Percentiles rank a stretch among this genome's conserved stretches.
These are phyloP conservation scores for Amphichorda felina DNA, from an alignment of 2,329 filamentous ascomycete genomes.

Conservation along the genomic window DNA sequence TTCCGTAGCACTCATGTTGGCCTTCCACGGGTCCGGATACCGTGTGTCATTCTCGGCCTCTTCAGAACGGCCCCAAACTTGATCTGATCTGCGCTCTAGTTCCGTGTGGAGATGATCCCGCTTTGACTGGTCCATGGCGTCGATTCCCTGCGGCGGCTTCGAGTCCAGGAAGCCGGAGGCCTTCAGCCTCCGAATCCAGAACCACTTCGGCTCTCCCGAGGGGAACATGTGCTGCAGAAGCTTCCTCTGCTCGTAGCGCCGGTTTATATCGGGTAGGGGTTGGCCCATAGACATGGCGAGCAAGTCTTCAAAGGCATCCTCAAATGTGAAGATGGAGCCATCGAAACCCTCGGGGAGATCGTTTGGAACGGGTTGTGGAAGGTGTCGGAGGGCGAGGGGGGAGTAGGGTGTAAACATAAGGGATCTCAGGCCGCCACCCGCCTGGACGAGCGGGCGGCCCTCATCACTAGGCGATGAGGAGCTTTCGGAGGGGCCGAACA, in stretches of 20 bases:
- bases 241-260: constrained; percentile 20
- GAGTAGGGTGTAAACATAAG: constrained; percentile 1
- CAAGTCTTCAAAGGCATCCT: constrained; percentile 47
- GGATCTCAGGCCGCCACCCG: background rate
- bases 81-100: constrained; percentile 14
- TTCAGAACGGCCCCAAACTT: constrained; percentile 16
- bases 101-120: constrained; percentile 18
- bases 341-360: constrained; percentile 26
- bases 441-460: background rate
- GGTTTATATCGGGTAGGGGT: constrained; percentile 25
- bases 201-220: constrained; percentile 24
- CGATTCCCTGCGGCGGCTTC: background rate
- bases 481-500: constrained; percentile 7
- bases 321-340: constrained; percentile 33
- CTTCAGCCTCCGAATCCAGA: constrained; percentile 27
- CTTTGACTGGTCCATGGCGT: too few species aligned
- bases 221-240: constrained; percentile 26
- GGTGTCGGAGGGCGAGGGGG: constrained; percentile 20
- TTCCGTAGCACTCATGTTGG: too few species aligned
- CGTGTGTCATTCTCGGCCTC: too few species aligned
- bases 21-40: too few species aligned
- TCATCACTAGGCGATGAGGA: background rate
- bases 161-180: constrained; percentile 22
- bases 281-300: constrained; percentile 31
- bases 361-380: constrained; percentile 33